Evolutionary conservation across 1,284 basidiomycete genomes (phyloP).

Genomic region (Leucoagaricus sp.): DNA sequence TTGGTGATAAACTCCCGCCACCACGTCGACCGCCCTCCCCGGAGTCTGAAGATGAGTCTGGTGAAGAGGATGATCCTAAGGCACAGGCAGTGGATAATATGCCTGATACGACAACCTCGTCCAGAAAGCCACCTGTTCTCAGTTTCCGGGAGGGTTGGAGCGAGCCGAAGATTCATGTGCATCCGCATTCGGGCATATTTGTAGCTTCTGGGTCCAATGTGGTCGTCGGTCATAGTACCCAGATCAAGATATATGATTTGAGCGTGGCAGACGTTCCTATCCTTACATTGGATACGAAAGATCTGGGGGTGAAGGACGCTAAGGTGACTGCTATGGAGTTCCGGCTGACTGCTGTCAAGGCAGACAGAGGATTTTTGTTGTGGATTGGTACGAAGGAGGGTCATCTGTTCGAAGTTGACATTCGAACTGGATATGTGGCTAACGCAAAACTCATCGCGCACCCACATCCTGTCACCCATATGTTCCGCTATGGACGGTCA

Average conservation of each 20-base stretch:
- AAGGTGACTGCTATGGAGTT: constrained; percentile 80
- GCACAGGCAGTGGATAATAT: constrained; percentile 56
- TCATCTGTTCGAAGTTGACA: constrained; percentile 80
- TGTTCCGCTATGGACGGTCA: constrained; percentile 66
- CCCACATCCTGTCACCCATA: constrained; percentile 63
- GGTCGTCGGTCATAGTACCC: constrained; percentile 61
- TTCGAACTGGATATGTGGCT: constrained; percentile 55
- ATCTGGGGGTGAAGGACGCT: constrained; percentile 63
- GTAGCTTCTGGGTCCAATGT: constrained; percentile 64
- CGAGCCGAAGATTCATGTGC: constrained; percentile 52
- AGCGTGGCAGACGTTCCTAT: constrained; percentile 47
- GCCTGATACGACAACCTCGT: constrained; percentile 82
- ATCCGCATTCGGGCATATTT: constrained; percentile 55
- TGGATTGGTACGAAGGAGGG: constrained; percentile 94
- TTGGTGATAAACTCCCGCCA: constrained; percentile 69
- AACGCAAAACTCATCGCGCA: constrained; percentile 66
- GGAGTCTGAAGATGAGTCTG: constrained; percentile 60
- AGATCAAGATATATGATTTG: constrained; percentile 69
- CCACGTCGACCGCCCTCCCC: constrained; percentile 49
- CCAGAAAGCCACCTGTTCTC: constrained; percentile 70
- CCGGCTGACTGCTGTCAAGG: constrained; percentile 45
- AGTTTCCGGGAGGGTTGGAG: constrained; percentile 46
- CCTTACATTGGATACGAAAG: constrained; percentile 60
- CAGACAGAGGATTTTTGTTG: constrained; percentile 49
- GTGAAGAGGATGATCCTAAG: constrained; percentile 48